Conservation (phyloP, 305 asterid species). For the Fraxinus sp. region DNA sequence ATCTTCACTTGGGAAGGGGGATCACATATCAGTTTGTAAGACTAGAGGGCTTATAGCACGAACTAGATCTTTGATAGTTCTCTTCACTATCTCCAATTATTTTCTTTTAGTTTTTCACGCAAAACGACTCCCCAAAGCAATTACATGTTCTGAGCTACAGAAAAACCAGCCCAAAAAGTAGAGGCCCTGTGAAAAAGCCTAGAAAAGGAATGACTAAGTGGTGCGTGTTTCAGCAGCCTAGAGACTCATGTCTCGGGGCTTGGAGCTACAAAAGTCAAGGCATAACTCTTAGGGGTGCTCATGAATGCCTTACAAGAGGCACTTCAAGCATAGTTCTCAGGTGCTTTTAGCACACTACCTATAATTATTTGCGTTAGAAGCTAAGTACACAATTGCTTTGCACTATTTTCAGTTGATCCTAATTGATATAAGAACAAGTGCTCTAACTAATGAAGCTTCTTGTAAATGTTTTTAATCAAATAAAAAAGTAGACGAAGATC, state of each 20-base stretch:
- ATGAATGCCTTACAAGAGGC: not conserved
- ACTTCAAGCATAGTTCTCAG: not conserved
- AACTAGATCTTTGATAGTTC: not conserved
- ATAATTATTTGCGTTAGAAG: not conserved
- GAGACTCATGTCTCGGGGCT: not conserved
- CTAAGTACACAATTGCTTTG: not conserved
- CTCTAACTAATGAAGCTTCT: not conserved
- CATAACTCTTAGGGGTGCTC: not conserved
- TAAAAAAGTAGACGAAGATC: not conserved
- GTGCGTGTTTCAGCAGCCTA: not conserved
- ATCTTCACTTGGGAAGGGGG: not conserved
- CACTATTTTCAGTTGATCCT: not conserved
- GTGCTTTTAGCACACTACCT: not conserved
- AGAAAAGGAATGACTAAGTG: not conserved
- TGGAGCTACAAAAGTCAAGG: not conserved
- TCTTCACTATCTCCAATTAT: not conserved
- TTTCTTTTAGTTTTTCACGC: not conserved
- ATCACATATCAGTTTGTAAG: not conserved
- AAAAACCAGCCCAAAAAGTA: not conserved
- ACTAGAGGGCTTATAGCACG: not conserved
- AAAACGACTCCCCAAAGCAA: not conserved
- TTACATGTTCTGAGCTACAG: not conserved
- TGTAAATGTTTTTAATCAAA: not conserved
- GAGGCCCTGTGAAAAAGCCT: not conserved
- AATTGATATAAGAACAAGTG: not conserved